Evolutionary conservation across 495 filamentous ascomycete species (phyloP).

Genomic region (Podospora pseudoanserina): DNA sequence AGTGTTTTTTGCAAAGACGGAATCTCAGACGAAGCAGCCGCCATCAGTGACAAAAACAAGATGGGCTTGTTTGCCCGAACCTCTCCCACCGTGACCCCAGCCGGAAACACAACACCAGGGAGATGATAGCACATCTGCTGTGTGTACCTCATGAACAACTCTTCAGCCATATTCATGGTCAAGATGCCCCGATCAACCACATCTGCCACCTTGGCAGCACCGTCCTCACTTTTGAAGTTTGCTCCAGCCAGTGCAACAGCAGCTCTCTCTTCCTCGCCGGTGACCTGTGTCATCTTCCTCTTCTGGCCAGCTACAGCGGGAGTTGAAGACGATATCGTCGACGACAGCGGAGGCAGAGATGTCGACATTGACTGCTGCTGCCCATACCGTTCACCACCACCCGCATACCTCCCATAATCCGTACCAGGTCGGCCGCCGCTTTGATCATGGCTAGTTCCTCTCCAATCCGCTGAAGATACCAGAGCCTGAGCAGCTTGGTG

Average conservation of each 20-base stretch:
- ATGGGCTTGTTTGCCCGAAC: conserved; percentile 69
- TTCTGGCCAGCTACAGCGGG: conserved; percentile 43
- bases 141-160: conserved; percentile 66
- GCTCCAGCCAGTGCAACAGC: not conserved
- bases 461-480: not conserved
- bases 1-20: conserved; percentile 58
- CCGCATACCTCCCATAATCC: not conserved
- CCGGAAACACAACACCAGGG: conserved; percentile 73
- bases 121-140: conserved; percentile 66
- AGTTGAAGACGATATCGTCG: not conserved
- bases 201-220: conserved; percentile 40
- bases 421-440: not conserved
- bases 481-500: not conserved
- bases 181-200: conserved; percentile 69
- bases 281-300: conserved; percentile 37
- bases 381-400: not conserved
- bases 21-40: conserved; percentile 59
- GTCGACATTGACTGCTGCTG: conserved; percentile 29
- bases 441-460: not conserved
- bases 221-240: conserved; percentile 32
- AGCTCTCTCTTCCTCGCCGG: conserved; percentile 14
- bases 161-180: conserved; percentile 55
- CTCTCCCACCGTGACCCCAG: conserved; percentile 60
- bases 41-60: conserved; percentile 77
- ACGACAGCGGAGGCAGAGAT: not conserved